Evolutionary conservation across 2,329 filamentous ascomycete species (phyloP), one percentile per base, ranked within the genome.

Genomic region (Arthrinium puccinioides): DNA sequence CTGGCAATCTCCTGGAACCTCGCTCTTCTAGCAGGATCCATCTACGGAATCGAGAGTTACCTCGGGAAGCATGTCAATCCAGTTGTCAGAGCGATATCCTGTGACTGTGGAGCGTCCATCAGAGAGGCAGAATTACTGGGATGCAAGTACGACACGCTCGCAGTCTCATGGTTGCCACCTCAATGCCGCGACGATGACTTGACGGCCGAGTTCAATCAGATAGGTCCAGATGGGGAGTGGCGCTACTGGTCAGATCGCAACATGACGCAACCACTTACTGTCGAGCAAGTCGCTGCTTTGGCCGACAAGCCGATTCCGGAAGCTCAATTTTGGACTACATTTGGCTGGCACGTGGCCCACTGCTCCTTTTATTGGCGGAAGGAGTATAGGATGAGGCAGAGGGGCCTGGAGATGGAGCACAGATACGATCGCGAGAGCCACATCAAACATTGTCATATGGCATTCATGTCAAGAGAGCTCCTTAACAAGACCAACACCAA

Each of bases 291-390:
- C 5, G 34, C 24, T 4, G 25, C 25, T 8, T 15, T 10, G 21
- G 18, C 24, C 9, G 13, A 19, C 21, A 9, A 4, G 11, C 6
- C 24, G 34, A 5, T 26, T n/a, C 24, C 24, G 7, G 7, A 20
- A 19, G 11, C 15, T 26, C 11, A n/a, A n/a, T 36, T 36, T 14
- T 36, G 25, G 24, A 18, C 24, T 14, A 28, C 34, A 10, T n/a
- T 11, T 11, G 34, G 28, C 25, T 36, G 34, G 34, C 34, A 36
- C 16, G 23, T 36, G 13, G 34, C 25, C 4, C 34, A 36, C 23
- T 36, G 34, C 16, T 19, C 28, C 7, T 36, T 28, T 14, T 29
- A 36, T 14, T 36, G 34, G 34, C 34, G 23, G 4, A 36, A 36
- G 9, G 18, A 36, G 14, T 7, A 13, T 10, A 15, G 34, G 18